Evolutionary conservation across 345 rosid genomes (phyloP).

Genomic region (Nephelium lappaceum): DNA sequence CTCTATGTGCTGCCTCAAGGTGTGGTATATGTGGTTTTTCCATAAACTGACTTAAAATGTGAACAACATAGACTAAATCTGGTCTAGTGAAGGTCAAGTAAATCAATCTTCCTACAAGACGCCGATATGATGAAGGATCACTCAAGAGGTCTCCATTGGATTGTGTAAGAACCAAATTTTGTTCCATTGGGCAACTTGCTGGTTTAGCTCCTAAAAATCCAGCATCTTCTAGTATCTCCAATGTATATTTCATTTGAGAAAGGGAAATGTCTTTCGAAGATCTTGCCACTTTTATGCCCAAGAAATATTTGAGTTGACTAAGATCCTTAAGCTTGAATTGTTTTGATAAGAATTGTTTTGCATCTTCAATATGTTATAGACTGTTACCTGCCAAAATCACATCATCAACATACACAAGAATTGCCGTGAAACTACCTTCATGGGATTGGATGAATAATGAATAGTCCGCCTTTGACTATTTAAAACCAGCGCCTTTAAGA

Average conservation of each 20-base stretch:
- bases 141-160: neutral
- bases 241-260: neutral
- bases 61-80: neutral
- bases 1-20: neutral
- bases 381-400: neutral
- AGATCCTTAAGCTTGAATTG: slow-evolving; percentile 5
- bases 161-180: neutral
- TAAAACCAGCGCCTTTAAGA: neutral
- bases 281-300: slow-evolving; percentile 6
- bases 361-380: neutral
- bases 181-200: neutral
- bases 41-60: slow-evolving; percentile 12
- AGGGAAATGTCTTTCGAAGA: neutral
- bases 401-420: slow-evolving; percentile 6
- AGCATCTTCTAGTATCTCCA: neutral
- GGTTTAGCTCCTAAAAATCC: neutral
- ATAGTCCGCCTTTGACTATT: neutral
- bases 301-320: neutral
- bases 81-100: slow-evolving; percentile 6
- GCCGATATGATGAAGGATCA: neutral
- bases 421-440: neutral
- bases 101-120: neutral
- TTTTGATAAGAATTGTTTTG: neutral
- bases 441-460: neutral
- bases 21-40: neutral